Conservation (phyloP, 2,329 filamentous ascomycete species). For the Simplicillium sp. region DNA sequence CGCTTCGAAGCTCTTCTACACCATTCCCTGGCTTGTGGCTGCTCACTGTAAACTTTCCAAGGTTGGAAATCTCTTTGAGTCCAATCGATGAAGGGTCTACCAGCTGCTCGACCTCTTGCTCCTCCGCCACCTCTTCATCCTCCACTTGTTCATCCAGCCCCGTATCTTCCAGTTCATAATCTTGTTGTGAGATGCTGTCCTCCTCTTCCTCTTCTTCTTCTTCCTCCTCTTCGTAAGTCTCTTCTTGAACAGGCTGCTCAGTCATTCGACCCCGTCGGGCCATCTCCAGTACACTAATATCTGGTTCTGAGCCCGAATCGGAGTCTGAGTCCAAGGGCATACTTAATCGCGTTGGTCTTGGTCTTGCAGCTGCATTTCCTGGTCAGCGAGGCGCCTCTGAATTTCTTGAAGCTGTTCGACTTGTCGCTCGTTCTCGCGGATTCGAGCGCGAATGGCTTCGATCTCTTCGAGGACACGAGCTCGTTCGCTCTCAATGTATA, state of each 20-base stretch:
- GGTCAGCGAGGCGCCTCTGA: neutral
- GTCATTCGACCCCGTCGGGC: slow-evolving; percentile 13
- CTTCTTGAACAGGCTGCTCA: neutral
- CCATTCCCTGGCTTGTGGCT: slow-evolving; percentile 74
- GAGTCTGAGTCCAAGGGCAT: slow-evolving; percentile 24
- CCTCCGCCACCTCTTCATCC: slow-evolving; percentile 25
- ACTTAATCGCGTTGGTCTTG: slow-evolving; percentile 20
- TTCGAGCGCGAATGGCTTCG: too few relatives aligned
- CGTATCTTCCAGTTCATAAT: slow-evolving; percentile 14
- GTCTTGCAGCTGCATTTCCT: slow-evolving; percentile 15
- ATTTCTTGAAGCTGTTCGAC: too few relatives aligned
- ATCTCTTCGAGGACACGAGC: too few relatives aligned
- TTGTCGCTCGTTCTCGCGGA: neutral
- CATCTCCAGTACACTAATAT: slow-evolving; percentile 26
- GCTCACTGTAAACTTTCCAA: slow-evolving; percentile 75
- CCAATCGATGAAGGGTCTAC: slow-evolving; percentile 43
- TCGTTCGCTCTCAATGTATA: too few relatives aligned
- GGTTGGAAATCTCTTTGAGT: slow-evolving; percentile 75
- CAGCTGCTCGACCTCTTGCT: slow-evolving; percentile 30
- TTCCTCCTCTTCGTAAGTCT: slow-evolving; percentile 10
- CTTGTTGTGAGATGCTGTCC: slow-evolving; percentile 9
- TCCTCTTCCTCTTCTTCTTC: slow-evolving; percentile 16
- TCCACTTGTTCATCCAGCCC: slow-evolving; percentile 20
- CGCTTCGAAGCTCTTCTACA: slow-evolving; percentile 64
- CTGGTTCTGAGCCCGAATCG: slow-evolving; percentile 25